phyloP scores from a whole-genome alignment of 352 stramenopile genomes.

The Aphanomyces euteiches region DNA sequence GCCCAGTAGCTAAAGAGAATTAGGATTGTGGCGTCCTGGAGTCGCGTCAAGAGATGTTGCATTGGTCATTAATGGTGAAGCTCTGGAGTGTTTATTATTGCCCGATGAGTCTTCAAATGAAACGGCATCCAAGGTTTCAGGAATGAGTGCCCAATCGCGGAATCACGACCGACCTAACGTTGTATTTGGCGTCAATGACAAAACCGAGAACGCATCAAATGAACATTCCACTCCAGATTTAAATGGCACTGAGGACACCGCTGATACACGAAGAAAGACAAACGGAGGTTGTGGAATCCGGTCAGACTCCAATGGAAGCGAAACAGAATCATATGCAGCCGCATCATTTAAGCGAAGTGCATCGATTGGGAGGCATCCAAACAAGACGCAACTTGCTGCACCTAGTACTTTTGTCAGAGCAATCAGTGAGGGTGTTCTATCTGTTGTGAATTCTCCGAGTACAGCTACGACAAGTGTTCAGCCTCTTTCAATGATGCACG shows the following conservation, averaged over 20 bases:
- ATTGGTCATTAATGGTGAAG: conserved; percentile 78
- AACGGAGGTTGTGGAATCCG: not conserved
- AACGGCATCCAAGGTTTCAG: not conserved
- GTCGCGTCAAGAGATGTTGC: conserved; percentile 65
- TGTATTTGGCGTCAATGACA: not conserved
- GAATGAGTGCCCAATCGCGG: not conserved
- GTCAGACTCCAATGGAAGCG: not conserved
- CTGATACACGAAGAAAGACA: not conserved
- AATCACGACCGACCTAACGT: not conserved
- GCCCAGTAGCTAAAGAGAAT: conserved; percentile 1
- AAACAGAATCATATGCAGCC: no score
- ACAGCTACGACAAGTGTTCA: no score
- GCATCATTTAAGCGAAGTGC: no score
- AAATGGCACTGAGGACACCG: no score
- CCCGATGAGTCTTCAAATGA: conserved; percentile 32
- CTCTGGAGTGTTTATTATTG: conserved; percentile 66
- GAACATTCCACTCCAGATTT: not conserved
- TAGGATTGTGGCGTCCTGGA: conserved; percentile 73
- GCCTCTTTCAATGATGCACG: no score
- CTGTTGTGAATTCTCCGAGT: no score
- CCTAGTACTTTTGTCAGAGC: no score
- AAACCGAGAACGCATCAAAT: not conserved
- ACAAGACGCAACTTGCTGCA: no score
- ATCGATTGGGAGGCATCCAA: no score
- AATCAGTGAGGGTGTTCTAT: no score